Evolutionary conservation across 208 protist species (phyloP).

Genomic region (Leishmania tarentolae): DNA sequence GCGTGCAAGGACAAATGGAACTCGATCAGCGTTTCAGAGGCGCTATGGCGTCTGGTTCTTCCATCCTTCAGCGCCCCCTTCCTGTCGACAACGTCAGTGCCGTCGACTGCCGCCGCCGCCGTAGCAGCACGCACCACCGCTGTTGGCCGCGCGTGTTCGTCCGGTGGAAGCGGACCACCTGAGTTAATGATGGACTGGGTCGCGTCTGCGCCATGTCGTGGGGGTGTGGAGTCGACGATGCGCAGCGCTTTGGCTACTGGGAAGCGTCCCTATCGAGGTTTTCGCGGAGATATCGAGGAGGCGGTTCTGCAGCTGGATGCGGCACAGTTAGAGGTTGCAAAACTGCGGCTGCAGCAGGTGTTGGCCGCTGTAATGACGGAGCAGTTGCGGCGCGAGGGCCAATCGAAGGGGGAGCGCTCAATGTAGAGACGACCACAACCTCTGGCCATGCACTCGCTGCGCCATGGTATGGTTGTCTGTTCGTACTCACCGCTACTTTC

Average conservation of each 20-base stretch:
- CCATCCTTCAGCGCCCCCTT: slow-evolving; percentile 26
- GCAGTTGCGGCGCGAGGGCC: neutral
- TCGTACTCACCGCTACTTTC: neutral
- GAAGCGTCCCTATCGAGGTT: slow-evolving; percentile 17
- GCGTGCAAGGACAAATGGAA: slow-evolving; percentile 27
- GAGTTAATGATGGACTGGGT: neutral
- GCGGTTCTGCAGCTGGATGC: slow-evolving; percentile 24
- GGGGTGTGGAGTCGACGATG: neutral
- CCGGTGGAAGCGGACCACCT: neutral
- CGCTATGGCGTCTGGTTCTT: slow-evolving; percentile 26
- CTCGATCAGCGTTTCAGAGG: slow-evolving; percentile 17
- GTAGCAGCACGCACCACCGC: neutral
- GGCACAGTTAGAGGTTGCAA: slow-evolving; percentile 39
- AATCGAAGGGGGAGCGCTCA: neutral
- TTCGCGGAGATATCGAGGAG: slow-evolving; percentile 29
- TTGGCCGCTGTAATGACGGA: slow-evolving; percentile 19
- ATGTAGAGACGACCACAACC: neutral
- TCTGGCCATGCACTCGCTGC: neutral
- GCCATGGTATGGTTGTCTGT: neutral
- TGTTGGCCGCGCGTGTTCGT: neutral
- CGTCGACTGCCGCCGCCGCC: neutral
- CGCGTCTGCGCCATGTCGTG: neutral
- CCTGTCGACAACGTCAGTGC: neutral
- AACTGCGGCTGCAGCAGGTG: slow-evolving; percentile 34
- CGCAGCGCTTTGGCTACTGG: neutral